phyloP scores from a whole-genome alignment of 2,329 filamentous ascomycete genomes.

The Pseudogymnoascus sp. region DNA sequence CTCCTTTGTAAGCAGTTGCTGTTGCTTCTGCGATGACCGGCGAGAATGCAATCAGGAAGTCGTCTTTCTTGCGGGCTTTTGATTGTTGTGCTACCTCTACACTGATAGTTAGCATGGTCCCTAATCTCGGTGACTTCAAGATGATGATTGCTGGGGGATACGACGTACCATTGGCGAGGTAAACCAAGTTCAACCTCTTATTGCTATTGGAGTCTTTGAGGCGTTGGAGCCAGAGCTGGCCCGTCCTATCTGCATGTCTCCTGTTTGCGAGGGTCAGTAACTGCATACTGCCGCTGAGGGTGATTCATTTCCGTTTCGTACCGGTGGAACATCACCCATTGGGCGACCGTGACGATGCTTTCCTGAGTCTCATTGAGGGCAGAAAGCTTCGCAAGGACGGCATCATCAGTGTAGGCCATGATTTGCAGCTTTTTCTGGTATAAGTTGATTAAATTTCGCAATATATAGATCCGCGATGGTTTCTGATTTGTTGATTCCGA shows the following conservation, averaged over 20 bases:
- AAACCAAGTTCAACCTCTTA: conserved; percentile 84
- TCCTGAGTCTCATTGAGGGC: conserved; percentile 96
- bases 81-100: conserved; percentile 93
- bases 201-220: conserved; percentile 79
- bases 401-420: conserved; percentile 96
- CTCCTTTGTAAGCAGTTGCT: conserved; percentile 81
- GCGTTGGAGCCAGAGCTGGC: conserved; percentile 83
- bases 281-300: not conserved
- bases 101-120: conserved; percentile 19
- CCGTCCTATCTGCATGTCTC: conserved; percentile 85
- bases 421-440: conserved; percentile 16
- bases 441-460: not conserved
- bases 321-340: conserved; percentile 99
- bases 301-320: conserved; percentile 35
- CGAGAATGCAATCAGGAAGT: conserved; percentile 87
- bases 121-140: not conserved
- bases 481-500: conserved; percentile 1
- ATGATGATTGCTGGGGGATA: not conserved
- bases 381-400: conserved; percentile 87
- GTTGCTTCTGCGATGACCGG: conserved; percentile 90
- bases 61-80: conserved; percentile 82
- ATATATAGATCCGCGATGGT: conserved; percentile 1
- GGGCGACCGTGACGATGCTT: conserved; percentile 88
- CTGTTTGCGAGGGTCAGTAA: conserved; percentile 41
- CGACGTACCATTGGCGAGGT: conserved; percentile 80